Base-by-base conservation (phyloP, 2,329 filamentous ascomycete species). In the Aspergillus ochraceoroseus region DNA sequence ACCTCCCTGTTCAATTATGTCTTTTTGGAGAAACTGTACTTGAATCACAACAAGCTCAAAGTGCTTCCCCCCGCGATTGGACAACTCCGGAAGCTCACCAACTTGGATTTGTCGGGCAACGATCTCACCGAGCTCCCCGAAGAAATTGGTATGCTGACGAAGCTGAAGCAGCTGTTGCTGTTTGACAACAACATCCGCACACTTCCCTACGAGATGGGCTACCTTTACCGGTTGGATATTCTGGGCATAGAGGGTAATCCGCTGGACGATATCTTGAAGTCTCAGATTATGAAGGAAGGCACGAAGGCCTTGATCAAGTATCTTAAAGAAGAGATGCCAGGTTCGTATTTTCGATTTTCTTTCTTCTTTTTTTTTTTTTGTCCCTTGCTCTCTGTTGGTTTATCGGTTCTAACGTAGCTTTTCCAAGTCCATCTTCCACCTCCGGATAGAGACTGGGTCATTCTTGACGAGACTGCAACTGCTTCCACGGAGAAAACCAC, bases 111-210 rank as follows among this genome's bases (percentile, higher is more conserved):
- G 2, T 96, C 92, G 0, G 81, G 83, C 68, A 98, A 98, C 64
- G 79, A 90, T 47, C 74, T 98, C 45, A 76, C 76, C 6, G 80
- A 85, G 49, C 72, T 98, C 3, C 92, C 92, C 1, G 78, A 85
- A 14, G 90, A 98, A 70, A 80, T 98, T 46, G 92, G 92, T 59
- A 98, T 96, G 90, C 87, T 95, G 56, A 92, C 89, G 18, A 92
- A 89, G 53, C 72, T 98, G 40, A 88, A 87, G 66, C 82, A 85
- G 51, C 74, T 98, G 4, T 72, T 89, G 18, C 73, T 95, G 2
- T 95, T 95, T 63, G 88, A 95, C 69, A 98, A 98, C 64, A 77
- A 85, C 47, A 83, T 98, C 39, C 79, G 79, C 46, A 82, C 79
- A 14, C 73, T 98, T 17, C 92, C 92, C 1, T 83, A 76, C 56